A percentile compares a stretch with the other conserved stretches of the same genome.
phyloP scores from a whole-genome alignment of 495 filamentous ascomycete species.

The Neohortaea acidophila region DNA sequence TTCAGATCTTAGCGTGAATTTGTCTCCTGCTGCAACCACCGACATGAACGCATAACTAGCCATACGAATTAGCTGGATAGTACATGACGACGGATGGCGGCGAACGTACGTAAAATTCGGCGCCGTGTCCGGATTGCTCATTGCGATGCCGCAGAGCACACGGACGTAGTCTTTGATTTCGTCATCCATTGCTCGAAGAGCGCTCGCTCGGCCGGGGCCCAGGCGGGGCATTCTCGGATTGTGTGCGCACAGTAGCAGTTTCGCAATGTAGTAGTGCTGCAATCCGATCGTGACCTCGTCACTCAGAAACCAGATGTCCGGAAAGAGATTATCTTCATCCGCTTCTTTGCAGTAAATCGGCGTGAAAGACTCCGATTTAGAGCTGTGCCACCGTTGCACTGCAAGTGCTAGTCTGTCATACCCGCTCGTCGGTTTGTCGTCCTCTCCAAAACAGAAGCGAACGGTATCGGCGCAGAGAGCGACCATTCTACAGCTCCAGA shows the following conservation, averaged over 20 bases:
- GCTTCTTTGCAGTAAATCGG: constrained; percentile 14
- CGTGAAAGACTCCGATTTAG: constrained; percentile 15
- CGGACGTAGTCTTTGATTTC: constrained; percentile 31
- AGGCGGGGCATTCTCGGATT: constrained; percentile 28
- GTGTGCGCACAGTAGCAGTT: constrained; percentile 30
- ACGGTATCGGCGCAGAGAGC: constrained; percentile 38
- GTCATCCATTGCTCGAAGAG: constrained; percentile 16
- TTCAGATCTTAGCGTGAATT: constrained; percentile 29
- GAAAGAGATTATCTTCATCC: constrained; percentile 23
- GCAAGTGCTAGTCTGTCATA: constrained; percentile 11
- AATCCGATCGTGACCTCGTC: constrained; percentile 28
- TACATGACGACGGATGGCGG: neutral
- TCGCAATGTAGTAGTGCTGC: constrained; percentile 28
- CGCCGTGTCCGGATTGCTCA: constrained; percentile 36
- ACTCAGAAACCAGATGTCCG: constrained; percentile 29
- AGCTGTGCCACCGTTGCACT: constrained; percentile 8
- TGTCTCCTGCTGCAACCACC: constrained; percentile 31
- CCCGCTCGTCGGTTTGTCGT: constrained; percentile 3
- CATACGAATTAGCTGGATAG: neutral
- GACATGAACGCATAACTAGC: constrained; percentile 15
- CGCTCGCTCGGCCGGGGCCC: constrained; percentile 23
- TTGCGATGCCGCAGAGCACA: constrained; percentile 36
- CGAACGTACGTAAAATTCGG: constrained; percentile 24
- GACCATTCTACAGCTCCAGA: constrained; percentile 40
- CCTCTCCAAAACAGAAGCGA: constrained; percentile 35